These are phyloP conservation scores for Bryoerythrophyllum caledonicum DNA, from an alignment of 225 moss, liverwort and hornwort species.

Conservation along the genomic window DNA sequence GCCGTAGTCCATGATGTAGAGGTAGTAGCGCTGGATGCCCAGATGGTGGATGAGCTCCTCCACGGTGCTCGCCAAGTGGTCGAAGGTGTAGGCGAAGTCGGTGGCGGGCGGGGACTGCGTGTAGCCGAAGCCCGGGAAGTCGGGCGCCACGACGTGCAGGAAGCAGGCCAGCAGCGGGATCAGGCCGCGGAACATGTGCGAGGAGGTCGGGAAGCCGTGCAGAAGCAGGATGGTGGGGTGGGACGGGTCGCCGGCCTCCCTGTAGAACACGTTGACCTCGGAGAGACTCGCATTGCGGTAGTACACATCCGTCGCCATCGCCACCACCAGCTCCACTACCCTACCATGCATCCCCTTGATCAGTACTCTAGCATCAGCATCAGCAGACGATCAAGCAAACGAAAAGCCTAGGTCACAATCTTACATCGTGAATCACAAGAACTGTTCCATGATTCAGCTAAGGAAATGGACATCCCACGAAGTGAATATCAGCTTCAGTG, in stretches of 20 bases:
- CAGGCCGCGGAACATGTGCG: slow-evolving; percentile 41
- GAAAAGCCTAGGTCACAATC: too few relatives aligned
- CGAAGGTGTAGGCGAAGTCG: slow-evolving; percentile 39
- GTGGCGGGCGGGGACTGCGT: slow-evolving; percentile 34
- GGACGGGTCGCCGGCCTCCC: slow-evolving; percentile 35
- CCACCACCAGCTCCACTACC: not conserved
- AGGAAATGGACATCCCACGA: too few relatives aligned
- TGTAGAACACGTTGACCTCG: slow-evolving; percentile 40
- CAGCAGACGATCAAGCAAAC: too few relatives aligned
- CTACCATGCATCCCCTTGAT: too few relatives aligned
- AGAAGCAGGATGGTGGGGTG: slow-evolving; percentile 42
- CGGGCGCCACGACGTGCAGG: slow-evolving; percentile 42
- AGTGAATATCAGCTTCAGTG: too few relatives aligned
- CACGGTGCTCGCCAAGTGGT: slow-evolving; percentile 32
- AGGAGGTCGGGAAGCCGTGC: slow-evolving; percentile 45
- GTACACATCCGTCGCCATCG: not conserved
- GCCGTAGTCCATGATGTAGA: slow-evolving; percentile 43
- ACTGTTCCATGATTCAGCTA: too few relatives aligned
- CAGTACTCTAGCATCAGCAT: too few relatives aligned
- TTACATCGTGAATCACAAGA: too few relatives aligned
- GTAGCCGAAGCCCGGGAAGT: slow-evolving; percentile 42
- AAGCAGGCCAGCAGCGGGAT: slow-evolving; percentile 14
- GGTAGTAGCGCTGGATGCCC: slow-evolving; percentile 25
- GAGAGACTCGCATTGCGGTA: slow-evolving; percentile 23
- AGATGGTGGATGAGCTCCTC: slow-evolving; percentile 40